Base-by-base conservation (phyloP, 2,329 filamentous ascomycete species). In the Fusarium decemcellulare region DNA sequence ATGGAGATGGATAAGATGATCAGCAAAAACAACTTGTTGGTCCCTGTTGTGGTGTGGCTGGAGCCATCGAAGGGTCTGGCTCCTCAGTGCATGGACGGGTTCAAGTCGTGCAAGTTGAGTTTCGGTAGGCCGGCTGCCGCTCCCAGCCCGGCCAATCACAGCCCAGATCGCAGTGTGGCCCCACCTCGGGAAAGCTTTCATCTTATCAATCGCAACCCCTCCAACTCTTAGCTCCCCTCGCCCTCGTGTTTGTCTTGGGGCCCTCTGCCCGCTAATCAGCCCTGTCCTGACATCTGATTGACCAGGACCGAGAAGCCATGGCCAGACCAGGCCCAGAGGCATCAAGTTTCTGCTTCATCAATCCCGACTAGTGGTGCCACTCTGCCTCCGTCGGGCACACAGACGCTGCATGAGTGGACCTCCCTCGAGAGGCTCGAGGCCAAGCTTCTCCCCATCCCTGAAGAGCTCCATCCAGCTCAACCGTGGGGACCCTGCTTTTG, bases 151-250 rank as follows among this genome's bases (percentile, higher is more conserved):
- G 39, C 16, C 11, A 2, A 4, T 12, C 4, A 14, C 11, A 16
- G 16, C 11, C 12, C 32, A 12, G 40, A 30, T 34, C n/a, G 9
- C 11, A 29, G 12, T 15, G 39, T 57, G 48, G 15, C 36, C n/a
- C 54, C 67, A 44, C 59, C 16, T 36, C n/a, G 7, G 30, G 8
- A 23, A 23, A 50, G 58, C 63, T 61, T 59, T 54, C 67, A 72
- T 74, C 72, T 72, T 73, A 73, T 73, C 72, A 74, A 72, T 72
- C 70, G 70, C 58, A 55, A 39, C 46, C 60, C 44, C 29, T 48
- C 30, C 12, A 23, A 36, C 46, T 48, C 14, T 34, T 15, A 39
- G 10, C 36, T 12, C 11, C 36, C 11, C 11, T 23, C 16, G 16
- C 23, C 32, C 47, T 50, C n/a, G 30, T 23, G 23, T 23, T 23